Base-by-base conservation (phyloP, 139 green algal genomes). In the Coelastrella sp. region DNA sequence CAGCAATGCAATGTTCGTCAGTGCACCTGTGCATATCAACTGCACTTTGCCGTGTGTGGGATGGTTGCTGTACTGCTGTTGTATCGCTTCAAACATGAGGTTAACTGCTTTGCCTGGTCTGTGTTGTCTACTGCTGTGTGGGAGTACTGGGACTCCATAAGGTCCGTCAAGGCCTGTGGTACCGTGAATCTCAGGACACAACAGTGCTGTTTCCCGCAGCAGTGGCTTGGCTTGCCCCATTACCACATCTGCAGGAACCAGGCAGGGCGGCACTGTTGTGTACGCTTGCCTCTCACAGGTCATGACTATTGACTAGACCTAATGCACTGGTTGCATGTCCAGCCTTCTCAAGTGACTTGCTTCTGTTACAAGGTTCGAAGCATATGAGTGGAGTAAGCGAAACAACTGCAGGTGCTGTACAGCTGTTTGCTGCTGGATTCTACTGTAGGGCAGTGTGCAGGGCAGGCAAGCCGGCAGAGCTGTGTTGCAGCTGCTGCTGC, bases 171-270 rank as follows among this genome's bases (percentile, higher is more conserved):
- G 41, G 32, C 63, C 97, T 8, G 83, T 92, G 5, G 96, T 89
- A 2, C 97, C 97, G 73, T 99, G 97, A 23, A 99, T 99, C 80
- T 98, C 95, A 27, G 96, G 89, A 81, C 96, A 99, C 2, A 92
- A 68, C 62, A 94, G 45, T 1, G 91, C 85, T 17, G 62, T 43
- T 0, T 80, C 43, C 21, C 95, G 85, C 77, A 99, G 74, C 41
- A 99, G 86, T 0, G 97, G 96, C 60, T 81, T 92, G 11, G 79
- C 63, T 15, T 93, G 89, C 17, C 97, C 97, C 37, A 80, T 48
- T 1, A 96, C 91, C 27, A 98, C 95, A n/a, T 84, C 91, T 92
- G 85, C 50, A 38, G 21, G 35, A 19, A 80, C 45, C 64, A 74
- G 64, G 25, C 5, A 45, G 19, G 41, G 64, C n/a, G 41, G 19